phyloP scores from a whole-genome alignment of 371 early-diverging fungal species.

The Circinella minor region DNA sequence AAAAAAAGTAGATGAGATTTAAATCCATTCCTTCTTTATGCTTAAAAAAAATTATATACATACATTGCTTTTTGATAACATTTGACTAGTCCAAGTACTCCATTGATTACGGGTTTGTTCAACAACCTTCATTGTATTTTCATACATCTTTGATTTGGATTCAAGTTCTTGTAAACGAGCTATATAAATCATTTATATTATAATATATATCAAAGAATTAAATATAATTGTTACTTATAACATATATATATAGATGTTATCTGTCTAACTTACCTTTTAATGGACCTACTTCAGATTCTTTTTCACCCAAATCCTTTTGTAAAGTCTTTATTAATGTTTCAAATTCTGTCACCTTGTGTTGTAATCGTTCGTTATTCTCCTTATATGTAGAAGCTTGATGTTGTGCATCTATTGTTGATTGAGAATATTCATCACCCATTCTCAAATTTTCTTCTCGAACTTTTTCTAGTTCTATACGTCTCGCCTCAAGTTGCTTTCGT shows the following conservation, averaged over 20 bases:
- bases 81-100: background rate
- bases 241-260: too few species aligned
- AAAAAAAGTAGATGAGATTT: background rate
- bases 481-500: conserved; percentile 18
- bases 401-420: conserved; percentile 7
- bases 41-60: background rate
- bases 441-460: conserved; percentile 21
- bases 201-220: too few species aligned
- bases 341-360: background rate
- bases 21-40: too few species aligned
- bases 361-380: conserved; percentile 12
- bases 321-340: background rate
- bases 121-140: conserved; percentile 1
- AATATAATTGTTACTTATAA: too few species aligned
- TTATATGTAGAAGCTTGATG: conserved; percentile 26
- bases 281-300: background rate
- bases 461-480: conserved; percentile 20
- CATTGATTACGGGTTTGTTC: background rate
- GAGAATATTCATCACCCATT: conserved; percentile 3
- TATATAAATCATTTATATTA: background rate
- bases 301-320: background rate
- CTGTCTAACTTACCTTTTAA: background rate
- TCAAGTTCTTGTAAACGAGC: background rate
- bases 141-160: background rate
- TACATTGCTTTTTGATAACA: conserved; percentile 3